Evolutionary conservation across 2,329 filamentous ascomycete species (phyloP).

Genomic region (Penicillium sp.): DNA sequence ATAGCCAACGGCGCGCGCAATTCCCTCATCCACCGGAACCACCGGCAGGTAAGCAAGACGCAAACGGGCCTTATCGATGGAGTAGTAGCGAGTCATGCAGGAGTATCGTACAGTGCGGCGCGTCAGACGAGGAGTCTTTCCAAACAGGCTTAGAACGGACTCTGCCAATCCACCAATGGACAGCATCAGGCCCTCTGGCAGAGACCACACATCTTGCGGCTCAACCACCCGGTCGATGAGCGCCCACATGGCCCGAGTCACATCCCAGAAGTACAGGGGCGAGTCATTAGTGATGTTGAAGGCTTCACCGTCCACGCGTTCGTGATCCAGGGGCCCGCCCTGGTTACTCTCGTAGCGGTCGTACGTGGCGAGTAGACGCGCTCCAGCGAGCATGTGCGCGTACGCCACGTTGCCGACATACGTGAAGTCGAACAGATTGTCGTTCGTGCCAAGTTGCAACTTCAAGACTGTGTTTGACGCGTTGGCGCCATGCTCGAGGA

Average conservation of each 20-base stretch:
- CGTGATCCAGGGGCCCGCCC: constrained; percentile 65
- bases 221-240: constrained; percentile 46
- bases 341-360: constrained; percentile 42
- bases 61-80: constrained; percentile 46
- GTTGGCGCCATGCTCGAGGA: constrained; percentile 68
- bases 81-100: constrained; percentile 50
- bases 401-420: constrained; percentile 70
- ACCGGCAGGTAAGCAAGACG: constrained; percentile 47
- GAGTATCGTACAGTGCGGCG: constrained; percentile 47
- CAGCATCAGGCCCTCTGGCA: constrained; percentile 41
- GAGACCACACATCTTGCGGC: constrained; percentile 40
- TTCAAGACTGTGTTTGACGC: constrained; percentile 60
- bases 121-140: constrained; percentile 47
- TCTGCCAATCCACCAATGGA: constrained; percentile 44
- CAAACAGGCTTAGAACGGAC: constrained; percentile 42
- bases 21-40: constrained; percentile 46
- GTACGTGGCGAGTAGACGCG: constrained; percentile 64
- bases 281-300: constrained; percentile 90
- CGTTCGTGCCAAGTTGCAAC: constrained; percentile 75
- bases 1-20: constrained; percentile 46
- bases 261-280: constrained; percentile 89
- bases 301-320: constrained; percentile 76
- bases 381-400: constrained; percentile 77
- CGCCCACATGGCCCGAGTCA: constrained; percentile 74
- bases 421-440: constrained; percentile 69